Conservation (phyloP, 2,329 filamentous ascomycete genomes). For the Aspergillus sp. region DNA sequence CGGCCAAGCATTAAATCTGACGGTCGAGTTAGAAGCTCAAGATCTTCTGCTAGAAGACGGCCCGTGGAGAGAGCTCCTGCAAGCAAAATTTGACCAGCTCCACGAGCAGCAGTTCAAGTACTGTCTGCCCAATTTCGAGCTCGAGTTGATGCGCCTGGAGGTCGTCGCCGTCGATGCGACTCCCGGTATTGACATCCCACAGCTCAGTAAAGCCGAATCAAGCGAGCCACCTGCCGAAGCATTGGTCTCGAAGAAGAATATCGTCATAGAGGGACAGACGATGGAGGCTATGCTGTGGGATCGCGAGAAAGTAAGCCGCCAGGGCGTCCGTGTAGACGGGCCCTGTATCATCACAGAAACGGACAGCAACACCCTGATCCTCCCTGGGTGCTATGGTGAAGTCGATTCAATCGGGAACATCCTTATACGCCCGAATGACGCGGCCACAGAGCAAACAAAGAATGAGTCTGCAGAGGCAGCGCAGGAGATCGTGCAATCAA, state of each 20-base stretch:
- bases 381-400: slow-evolving; percentile 49
- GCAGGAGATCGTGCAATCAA: slow-evolving; percentile 33
- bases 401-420: slow-evolving; percentile 52
- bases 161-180: slow-evolving; percentile 47
- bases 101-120: slow-evolving; percentile 51
- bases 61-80: slow-evolving; percentile 32
- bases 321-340: slow-evolving; percentile 43
- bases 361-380: slow-evolving; percentile 53
- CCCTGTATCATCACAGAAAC: slow-evolving; percentile 53
- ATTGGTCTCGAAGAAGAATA: slow-evolving; percentile 39
- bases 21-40: slow-evolving; percentile 33
- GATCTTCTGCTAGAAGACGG: slow-evolving; percentile 34
- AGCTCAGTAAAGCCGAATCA: slow-evolving; percentile 28
- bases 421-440: slow-evolving; percentile 44
- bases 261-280: slow-evolving; percentile 42
- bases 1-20: slow-evolving; percentile 46
- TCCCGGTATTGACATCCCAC: slow-evolving; percentile 40
- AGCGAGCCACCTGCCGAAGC: slow-evolving; percentile 36
- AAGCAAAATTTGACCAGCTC: slow-evolving; percentile 41
- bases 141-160: slow-evolving; percentile 51
- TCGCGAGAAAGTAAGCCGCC: slow-evolving; percentile 40
- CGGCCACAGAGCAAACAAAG: slow-evolving; percentile 13
- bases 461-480: slow-evolving; percentile 40
- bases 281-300: slow-evolving; percentile 48
- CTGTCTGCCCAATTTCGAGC: slow-evolving; percentile 43